Conservation (phyloP, 495 filamentous ascomycete species). For the Xylaria bambusicola region DNA sequence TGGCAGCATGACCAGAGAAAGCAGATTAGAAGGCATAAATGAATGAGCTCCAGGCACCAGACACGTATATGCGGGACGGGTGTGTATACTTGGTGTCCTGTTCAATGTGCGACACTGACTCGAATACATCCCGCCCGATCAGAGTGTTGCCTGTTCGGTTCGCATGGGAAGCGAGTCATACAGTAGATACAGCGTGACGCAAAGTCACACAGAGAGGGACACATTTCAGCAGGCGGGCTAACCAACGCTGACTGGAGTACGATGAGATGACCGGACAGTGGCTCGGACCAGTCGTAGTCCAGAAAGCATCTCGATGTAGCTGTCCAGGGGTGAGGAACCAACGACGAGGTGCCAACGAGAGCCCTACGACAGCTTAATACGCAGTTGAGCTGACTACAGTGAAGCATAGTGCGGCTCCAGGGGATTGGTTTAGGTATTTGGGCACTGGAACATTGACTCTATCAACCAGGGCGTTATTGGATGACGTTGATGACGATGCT, state of each 20-base stretch:
- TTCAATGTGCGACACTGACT: slow-evolving; percentile 1
- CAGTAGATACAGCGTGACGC: slow-evolving; percentile 1
- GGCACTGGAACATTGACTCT: background rate
- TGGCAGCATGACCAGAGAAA: background rate
- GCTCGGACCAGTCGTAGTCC: background rate
- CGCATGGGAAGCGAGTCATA: slow-evolving; percentile 3
- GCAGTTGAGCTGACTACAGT: background rate
- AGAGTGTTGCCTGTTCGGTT: slow-evolving; percentile 5
- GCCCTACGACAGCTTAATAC: background rate
- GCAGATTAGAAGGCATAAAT: slow-evolving; percentile 16
- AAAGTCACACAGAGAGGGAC: background rate
- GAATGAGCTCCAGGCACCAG: slow-evolving; percentile 7
- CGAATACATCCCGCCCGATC: slow-evolving; percentile 1
- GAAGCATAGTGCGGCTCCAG: background rate
- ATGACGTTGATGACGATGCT: background rate
- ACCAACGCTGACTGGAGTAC: background rate
- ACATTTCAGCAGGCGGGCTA: background rate
- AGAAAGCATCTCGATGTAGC: background rate
- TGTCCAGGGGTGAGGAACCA: background rate
- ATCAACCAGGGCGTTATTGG: slow-evolving; percentile 2
- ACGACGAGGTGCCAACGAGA: background rate
- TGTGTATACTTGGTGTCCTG: background rate
- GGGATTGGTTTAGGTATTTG: background rate
- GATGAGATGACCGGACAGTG: background rate
- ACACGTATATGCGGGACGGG: slow-evolving; percentile 5